Conservation (phyloP, 768 basidiomycete species). For the Rhizopogon rudus region DNA sequence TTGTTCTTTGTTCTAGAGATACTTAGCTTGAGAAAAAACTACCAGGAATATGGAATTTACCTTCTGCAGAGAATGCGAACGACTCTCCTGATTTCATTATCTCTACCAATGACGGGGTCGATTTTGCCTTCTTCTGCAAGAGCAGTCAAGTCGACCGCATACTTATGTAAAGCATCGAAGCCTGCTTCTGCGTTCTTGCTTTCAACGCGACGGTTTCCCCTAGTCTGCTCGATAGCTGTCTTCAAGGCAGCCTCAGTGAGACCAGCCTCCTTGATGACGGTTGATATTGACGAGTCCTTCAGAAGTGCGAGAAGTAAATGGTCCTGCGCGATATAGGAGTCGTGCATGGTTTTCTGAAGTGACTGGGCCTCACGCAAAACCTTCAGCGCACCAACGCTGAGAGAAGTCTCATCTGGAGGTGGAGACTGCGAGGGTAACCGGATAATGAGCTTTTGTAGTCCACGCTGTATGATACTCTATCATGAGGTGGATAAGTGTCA, state of each 20-base stretch:
- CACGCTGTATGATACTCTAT: constrained; percentile 59
- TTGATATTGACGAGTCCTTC: constrained; percentile 62
- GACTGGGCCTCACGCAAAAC: constrained; percentile 73
- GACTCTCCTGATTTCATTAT: constrained; percentile 85
- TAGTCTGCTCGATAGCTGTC: constrained; percentile 71
- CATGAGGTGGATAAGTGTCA: not conserved
- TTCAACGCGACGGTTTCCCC: constrained; percentile 84
- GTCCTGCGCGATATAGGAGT: constrained; percentile 91
- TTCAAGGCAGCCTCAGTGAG: constrained; percentile 70
- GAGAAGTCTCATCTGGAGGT: constrained; percentile 72
- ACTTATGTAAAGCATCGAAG: constrained; percentile 90
- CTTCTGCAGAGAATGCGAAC: constrained; percentile 81
- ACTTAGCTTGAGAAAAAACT: constrained; percentile 7
- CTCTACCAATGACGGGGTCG: constrained; percentile 93
- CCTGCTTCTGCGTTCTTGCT: constrained; percentile 85
- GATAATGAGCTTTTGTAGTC: constrained; percentile 71
- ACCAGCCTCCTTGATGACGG: constrained; percentile 69
- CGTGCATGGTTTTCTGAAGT: constrained; percentile 80
- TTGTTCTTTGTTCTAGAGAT: constrained; percentile 86
- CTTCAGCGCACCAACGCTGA: constrained; percentile 52
- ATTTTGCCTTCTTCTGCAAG: constrained; percentile 90
- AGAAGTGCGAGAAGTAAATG: constrained; percentile 84
- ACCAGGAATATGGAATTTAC: constrained; percentile 23
- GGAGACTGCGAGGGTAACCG: constrained; percentile 82
- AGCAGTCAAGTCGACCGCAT: constrained; percentile 80